A percentile compares a stretch with the other conserved stretches of the same genome.
Evolutionary conservation across 2,329 filamentous ascomycete species (phyloP).

Genomic region (Colletotrichum cereale): DNA sequence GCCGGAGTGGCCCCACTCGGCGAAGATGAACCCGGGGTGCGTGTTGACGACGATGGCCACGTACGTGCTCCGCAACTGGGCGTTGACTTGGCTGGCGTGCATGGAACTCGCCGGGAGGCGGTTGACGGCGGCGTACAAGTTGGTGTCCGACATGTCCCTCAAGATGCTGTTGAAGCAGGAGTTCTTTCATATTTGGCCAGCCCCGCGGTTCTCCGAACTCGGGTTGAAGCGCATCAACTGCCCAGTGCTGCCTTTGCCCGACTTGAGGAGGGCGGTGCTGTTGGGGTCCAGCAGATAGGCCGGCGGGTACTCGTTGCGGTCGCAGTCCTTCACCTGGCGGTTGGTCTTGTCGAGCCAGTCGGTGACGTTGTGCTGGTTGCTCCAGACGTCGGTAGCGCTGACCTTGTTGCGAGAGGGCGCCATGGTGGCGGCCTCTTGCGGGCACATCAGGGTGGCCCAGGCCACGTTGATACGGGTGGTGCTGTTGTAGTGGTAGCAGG

Average conservation of each 20-base stretch:
- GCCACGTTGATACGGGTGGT: background rate
- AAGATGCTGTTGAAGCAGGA: background rate
- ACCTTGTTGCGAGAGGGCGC: background rate
- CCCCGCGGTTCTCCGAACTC: background rate
- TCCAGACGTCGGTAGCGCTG: background rate
- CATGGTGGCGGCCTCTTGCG: background rate
- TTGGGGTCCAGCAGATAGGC: background rate
- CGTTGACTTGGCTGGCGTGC: background rate
- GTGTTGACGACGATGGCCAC: background rate
- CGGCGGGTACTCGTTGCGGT: background rate
- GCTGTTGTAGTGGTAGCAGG: background rate
- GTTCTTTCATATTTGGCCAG: background rate
- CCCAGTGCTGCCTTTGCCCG: background rate
- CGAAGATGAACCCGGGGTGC: conserved; percentile 19
- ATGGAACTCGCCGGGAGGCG: background rate
- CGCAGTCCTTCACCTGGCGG: background rate
- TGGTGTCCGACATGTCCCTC: background rate
- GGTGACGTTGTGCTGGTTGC: background rate
- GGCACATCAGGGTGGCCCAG: background rate
- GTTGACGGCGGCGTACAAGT: background rate
- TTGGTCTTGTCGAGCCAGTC: background rate
- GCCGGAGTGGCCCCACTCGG: conserved; percentile 8
- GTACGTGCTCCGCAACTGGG: background rate
- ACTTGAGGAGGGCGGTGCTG: background rate
- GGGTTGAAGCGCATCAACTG: background rate